Conservation (phyloP, 2,329 filamentous ascomycete genomes). For the Chaetomium strumarium region DNA sequence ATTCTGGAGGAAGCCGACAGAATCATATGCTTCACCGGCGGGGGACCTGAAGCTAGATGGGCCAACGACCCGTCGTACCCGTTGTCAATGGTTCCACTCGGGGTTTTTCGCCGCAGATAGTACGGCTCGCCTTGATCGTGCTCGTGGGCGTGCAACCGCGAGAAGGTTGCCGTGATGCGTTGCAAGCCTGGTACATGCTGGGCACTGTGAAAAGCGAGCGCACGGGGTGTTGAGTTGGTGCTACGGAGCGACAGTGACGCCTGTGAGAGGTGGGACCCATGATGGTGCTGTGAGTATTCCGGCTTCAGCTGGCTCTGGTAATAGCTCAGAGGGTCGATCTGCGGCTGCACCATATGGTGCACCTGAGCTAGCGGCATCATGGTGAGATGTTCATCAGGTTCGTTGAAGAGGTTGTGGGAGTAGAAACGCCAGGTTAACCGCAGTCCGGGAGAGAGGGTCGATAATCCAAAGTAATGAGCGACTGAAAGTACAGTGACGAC, state of each 20-base stretch:
- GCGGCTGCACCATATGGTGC: slow-evolving; percentile 45
- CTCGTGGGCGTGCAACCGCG: slow-evolving; percentile 26
- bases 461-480: slow-evolving; percentile 14
- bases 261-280: slow-evolving; percentile 17
- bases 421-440: not conserved
- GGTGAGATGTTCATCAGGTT: slow-evolving; percentile 15
- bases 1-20: slow-evolving; percentile 50
- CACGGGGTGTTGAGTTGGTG: slow-evolving; percentile 26
- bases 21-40: slow-evolving; percentile 77
- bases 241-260: slow-evolving; percentile 11
- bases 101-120: slow-evolving; percentile 84
- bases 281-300: slow-evolving; percentile 26
- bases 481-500: not conserved
- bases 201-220: slow-evolving; percentile 34
- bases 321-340: slow-evolving; percentile 35
- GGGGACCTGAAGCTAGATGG: slow-evolving; percentile 66
- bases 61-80: slow-evolving; percentile 82
- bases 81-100: slow-evolving; percentile 84
- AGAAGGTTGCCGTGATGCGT: slow-evolving; percentile 27
- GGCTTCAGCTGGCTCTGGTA: slow-evolving; percentile 29
- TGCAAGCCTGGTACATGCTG: slow-evolving; percentile 30
- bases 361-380: slow-evolving; percentile 50
- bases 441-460: not conserved
- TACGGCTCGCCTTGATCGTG: slow-evolving; percentile 51
- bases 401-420: not conserved